Evolutionary conservation across 495 filamentous ascomycete genomes (phyloP).

Genomic region (Penicillium pulvis): DNA sequence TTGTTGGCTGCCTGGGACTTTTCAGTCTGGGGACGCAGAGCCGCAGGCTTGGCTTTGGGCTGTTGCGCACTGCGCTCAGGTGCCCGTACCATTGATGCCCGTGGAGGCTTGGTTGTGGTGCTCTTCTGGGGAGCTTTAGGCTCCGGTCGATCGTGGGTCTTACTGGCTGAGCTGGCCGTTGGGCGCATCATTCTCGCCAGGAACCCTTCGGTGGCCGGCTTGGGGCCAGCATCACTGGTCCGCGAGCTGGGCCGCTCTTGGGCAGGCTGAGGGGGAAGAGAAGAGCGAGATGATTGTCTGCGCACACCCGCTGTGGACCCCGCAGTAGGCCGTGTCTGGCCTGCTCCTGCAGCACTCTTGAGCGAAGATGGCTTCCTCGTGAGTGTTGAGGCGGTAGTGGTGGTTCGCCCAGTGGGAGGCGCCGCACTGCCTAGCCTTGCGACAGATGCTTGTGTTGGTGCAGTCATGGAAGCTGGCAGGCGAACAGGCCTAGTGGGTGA

Average conservation of each 20-base stretch:
- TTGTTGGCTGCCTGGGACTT: constrained; percentile 23
- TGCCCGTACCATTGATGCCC: constrained; percentile 16
- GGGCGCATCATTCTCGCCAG: constrained; percentile 92
- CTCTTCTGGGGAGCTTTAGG: constrained; percentile 40
- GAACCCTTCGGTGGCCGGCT: constrained; percentile 71
- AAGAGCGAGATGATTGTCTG: constrained; percentile 44
- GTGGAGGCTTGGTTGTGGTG: constrained; percentile 25
- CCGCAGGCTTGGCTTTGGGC: constrained; percentile 26
- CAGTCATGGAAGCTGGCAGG: constrained; percentile 60
- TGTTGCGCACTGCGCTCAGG: constrained; percentile 24
- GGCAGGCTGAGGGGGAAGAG: constrained; percentile 35
- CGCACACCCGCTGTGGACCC: constrained; percentile 29
- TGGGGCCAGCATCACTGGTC: constrained; percentile 38
- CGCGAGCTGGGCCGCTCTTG: constrained; percentile 46
- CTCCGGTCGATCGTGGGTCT: constrained; percentile 71
- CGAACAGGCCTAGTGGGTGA: constrained; percentile 67
- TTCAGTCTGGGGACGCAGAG: constrained; percentile 25
- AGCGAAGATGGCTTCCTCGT: constrained; percentile 48
- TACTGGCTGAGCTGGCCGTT: constrained; percentile 76
- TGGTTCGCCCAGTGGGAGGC: constrained; percentile 49
- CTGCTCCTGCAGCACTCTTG: constrained; percentile 27
- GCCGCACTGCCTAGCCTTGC: constrained; percentile 52
- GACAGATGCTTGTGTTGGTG: constrained; percentile 63
- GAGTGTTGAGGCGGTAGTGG: constrained; percentile 35
- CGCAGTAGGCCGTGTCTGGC: constrained; percentile 25